phyloP scores from a whole-genome alignment of 768 basidiomycete genomes.

The Xerocomus potaroensis region DNA sequence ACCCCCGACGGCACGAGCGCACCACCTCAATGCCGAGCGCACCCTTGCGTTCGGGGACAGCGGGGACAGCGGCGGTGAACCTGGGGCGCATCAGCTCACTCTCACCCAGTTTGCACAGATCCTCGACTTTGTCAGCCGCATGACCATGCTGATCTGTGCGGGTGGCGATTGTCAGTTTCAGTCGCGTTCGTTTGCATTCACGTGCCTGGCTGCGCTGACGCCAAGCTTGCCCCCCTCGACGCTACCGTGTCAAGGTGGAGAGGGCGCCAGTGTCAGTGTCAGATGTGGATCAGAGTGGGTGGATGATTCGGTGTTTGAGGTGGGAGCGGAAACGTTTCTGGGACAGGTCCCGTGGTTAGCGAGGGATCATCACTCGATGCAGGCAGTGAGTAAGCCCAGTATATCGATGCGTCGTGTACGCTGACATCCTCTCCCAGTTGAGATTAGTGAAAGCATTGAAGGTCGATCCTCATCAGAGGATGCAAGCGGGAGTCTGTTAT shows the following conservation, averaged over 20 bases:
- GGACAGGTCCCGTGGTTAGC: not conserved
- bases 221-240: constrained; percentile 3
- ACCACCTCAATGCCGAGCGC: constrained; percentile 11
- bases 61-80: too few species aligned
- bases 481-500: not conserved
- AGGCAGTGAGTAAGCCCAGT: not conserved
- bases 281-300: not conserved
- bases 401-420: not conserved
- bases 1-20: not conserved
- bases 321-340: not conserved
- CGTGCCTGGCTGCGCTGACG: constrained; percentile 7
- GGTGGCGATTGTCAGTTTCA: constrained; percentile 13
- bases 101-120: constrained; percentile 6
- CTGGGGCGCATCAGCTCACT: not conserved
- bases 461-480: not conserved
- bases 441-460: not conserved
- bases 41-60: constrained; percentile 3
- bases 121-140: constrained; percentile 8
- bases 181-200: constrained; percentile 13
- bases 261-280: not conserved
- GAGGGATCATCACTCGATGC: not conserved
- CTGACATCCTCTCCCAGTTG: not conserved
- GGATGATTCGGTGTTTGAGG: not conserved
- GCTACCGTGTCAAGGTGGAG: not conserved
- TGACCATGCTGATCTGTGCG: constrained; percentile 2